Evolutionary conservation across 768 basidiomycete genomes (phyloP).

Genomic region (Amyloporia xantha): DNA sequence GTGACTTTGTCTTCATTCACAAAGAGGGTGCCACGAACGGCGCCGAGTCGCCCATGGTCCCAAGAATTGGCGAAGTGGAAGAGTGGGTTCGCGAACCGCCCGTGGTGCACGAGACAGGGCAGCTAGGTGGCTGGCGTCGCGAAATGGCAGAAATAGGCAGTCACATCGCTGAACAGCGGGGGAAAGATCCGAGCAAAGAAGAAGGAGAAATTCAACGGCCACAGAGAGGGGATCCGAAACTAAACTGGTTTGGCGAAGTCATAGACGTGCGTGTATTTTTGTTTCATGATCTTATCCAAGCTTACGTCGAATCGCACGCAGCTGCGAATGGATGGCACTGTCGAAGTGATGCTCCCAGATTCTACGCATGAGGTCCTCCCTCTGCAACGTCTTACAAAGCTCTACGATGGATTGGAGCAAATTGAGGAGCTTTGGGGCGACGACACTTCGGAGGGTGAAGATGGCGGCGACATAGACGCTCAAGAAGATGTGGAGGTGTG

Average conservation of each 20-base stretch:
- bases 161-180: constrained; percentile 42
- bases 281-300: not conserved
- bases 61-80: constrained; percentile 81
- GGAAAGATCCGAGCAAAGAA: constrained; percentile 27
- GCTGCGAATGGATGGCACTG: constrained; percentile 70
- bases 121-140: constrained; percentile 64
- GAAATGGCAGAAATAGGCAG: constrained; percentile 63
- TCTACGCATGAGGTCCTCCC: constrained; percentile 43
- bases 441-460: constrained; percentile 26
- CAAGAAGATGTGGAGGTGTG: constrained; percentile 37
- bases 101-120: constrained; percentile 36
- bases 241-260: constrained; percentile 88
- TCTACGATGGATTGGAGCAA: constrained; percentile 80
- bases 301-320: constrained; percentile 22
- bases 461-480: constrained; percentile 28
- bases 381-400: constrained; percentile 60
- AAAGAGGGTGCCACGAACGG: constrained; percentile 67
- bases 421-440: constrained; percentile 62
- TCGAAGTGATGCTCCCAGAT: constrained; percentile 68
- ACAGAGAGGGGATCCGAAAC: constrained; percentile 29
- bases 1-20: constrained; percentile 83
- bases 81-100: constrained; percentile 66
- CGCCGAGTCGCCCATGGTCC: constrained; percentile 59
- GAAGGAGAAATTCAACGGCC: constrained; percentile 42
- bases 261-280: constrained; percentile 40